Evolutionary conservation across 129 eudicot species (phyloP).

Genomic region (Escallonia rubra): DNA sequence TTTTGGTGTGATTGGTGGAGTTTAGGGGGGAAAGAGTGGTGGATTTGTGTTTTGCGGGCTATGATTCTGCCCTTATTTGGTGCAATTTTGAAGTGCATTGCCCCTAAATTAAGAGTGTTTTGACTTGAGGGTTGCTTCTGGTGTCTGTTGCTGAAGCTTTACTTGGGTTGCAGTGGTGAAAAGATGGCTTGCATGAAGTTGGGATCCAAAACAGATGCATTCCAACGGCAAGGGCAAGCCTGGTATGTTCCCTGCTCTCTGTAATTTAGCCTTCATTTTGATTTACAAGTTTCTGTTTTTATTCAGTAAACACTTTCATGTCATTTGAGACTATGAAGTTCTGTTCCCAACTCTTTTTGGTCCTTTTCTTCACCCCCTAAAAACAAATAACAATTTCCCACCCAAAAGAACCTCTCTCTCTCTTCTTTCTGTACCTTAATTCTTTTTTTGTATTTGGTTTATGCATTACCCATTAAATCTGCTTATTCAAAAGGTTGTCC

Average conservation of each 20-base stretch:
- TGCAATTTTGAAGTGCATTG: constrained; percentile 12
- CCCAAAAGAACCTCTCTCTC: too few species aligned
- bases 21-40: not conserved
- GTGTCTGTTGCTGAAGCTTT: constrained; percentile 7
- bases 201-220: constrained; percentile 92
- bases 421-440: too few species aligned
- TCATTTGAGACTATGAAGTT: too few species aligned
- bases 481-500: too few species aligned
- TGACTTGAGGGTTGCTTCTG: constrained; percentile 9
- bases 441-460: too few species aligned
- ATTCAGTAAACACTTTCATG: too few species aligned
- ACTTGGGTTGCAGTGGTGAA: not conserved
- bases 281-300: not conserved
- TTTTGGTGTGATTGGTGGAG: constrained; percentile 18
- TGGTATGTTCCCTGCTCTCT: constrained; percentile 51
- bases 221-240: constrained; percentile 89
- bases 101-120: constrained; percentile 7
- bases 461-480: too few species aligned
- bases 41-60: constrained; percentile 11
- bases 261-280: constrained; percentile 3
- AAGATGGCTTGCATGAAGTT: constrained; percentile 94
- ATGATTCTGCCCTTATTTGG: not conserved
- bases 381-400: too few species aligned
- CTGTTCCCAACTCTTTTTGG: too few species aligned
- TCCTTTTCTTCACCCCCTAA: too few species aligned